phyloP scores from a whole-genome alignment of 768 basidiomycete species.

The Naganishia friedmannii region DNA sequence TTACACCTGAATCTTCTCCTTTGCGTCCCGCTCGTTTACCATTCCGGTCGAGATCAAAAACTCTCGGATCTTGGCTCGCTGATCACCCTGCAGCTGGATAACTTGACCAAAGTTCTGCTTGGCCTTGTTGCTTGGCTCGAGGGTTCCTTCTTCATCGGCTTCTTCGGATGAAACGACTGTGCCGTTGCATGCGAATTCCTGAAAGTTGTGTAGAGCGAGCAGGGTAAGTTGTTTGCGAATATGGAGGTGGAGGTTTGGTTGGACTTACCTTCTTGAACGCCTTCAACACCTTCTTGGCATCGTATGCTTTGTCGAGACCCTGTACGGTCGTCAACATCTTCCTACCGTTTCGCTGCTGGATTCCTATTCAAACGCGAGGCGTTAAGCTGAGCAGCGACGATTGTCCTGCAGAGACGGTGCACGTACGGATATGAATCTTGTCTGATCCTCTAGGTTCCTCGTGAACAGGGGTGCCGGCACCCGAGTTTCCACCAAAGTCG shows the following conservation, averaged over 20 bases:
- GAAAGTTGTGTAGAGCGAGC: conserved; percentile 2
- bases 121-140: conserved; percentile 54
- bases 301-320: conserved; percentile 90
- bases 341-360: conserved; percentile 98
- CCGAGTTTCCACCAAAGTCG: conserved; percentile 63
- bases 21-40: conserved; percentile 51
- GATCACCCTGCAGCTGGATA: conserved; percentile 98
- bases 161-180: conserved; percentile 65
- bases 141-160: conserved; percentile 41
- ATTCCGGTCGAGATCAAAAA: conserved; percentile 68
- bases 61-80: conserved; percentile 79
- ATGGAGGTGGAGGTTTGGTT: not conserved
- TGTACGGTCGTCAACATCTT: conserved; percentile 98
- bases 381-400: not conserved
- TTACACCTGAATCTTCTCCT: conserved; percentile 51
- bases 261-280: conserved; percentile 88
- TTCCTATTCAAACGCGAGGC: conserved; percentile 54
- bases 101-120: conserved; percentile 95
- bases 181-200: conserved; percentile 99
- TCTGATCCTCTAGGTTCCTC: conserved; percentile 39
- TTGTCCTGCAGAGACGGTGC: not conserved
- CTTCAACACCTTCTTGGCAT: conserved; percentile 95
- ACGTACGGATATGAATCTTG: conserved; percentile 54
- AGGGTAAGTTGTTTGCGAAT: not conserved
- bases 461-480: conserved; percentile 45